A percentile compares a stretch with the other conserved stretches of the same genome.
Evolutionary conservation across 768 basidiomycete genomes (phyloP).

Genomic region (Lentinula lateritia): DNA sequence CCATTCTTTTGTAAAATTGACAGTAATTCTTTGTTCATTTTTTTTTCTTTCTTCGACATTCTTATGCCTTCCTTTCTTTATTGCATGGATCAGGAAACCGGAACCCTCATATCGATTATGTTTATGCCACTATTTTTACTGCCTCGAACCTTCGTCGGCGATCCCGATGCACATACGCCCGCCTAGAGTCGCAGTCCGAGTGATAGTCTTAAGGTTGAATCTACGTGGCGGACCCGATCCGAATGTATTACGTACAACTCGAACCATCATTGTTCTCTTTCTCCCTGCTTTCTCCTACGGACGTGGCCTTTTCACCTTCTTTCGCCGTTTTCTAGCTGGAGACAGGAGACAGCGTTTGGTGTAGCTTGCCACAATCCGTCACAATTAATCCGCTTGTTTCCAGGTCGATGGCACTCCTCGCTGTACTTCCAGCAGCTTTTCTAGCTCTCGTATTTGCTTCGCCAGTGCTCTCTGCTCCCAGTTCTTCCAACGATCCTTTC

Average conservation of each 20-base stretch:
- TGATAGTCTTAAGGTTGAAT: no score
- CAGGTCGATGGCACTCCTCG: neutral
- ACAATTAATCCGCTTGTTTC: neutral
- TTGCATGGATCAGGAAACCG: neutral
- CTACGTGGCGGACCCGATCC: no score
- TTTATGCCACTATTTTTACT: neutral
- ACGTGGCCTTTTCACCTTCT: neutral
- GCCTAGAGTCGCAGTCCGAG: no score
- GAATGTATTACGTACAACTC: neutral
- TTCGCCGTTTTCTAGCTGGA: neutral
- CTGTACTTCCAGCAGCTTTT: neutral
- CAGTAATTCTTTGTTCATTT: neutral
- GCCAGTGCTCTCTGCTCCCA: constrained; percentile 12
- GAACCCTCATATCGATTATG: neutral
- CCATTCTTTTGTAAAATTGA: neutral
- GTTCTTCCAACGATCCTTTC: constrained; percentile 54
- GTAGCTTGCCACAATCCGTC: neutral
- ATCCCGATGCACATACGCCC: neutral
- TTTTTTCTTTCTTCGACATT: neutral
- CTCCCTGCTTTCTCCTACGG: neutral
- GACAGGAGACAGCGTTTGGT: neutral
- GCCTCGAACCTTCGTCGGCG: neutral
- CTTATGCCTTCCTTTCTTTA: neutral
- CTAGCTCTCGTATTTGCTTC: constrained; percentile 1
- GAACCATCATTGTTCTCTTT: neutral